A percentile compares a stretch with the other conserved stretches of the same genome.
Conservation (phyloP, 148 eudicot genomes). For the Rhododendron kiyosumense region DNA sequence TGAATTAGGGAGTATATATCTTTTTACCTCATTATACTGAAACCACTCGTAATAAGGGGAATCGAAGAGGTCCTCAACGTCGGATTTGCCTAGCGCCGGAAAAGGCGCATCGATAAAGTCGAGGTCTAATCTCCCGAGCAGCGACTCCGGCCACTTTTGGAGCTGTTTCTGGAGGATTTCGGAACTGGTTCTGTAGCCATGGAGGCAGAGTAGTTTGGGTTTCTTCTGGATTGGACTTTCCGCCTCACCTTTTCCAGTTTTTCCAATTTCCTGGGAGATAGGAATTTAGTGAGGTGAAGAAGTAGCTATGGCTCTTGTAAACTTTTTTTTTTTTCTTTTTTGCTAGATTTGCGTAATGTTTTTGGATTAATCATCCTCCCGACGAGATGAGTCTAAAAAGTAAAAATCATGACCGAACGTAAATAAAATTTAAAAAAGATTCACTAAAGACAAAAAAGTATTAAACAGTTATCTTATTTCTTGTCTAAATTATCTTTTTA, state of each 20-base stretch:
- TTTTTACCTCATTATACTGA: slow-evolving; percentile 13
- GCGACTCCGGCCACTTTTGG: slow-evolving; percentile 17
- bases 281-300: not conserved
- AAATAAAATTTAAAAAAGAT: too few relatives aligned
- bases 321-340: too few relatives aligned
- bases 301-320: not conserved
- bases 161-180: slow-evolving; percentile 18
- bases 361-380: too few relatives aligned
- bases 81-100: slow-evolving; percentile 13
- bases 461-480: too few relatives aligned
- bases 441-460: too few relatives aligned
- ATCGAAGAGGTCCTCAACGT: slow-evolving; percentile 4
- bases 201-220: slow-evolving; percentile 19
- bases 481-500: too few relatives aligned
- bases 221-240: not conserved
- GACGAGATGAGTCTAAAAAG: too few relatives aligned
- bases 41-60: slow-evolving; percentile 29
- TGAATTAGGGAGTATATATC: not conserved
- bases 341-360: too few relatives aligned
- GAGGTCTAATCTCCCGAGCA: slow-evolving; percentile 15
- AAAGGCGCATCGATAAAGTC: slow-evolving; percentile 20
- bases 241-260: not conserved
- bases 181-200: slow-evolving; percentile 22
- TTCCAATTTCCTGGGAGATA: not conserved
- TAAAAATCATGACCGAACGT: too few relatives aligned